Evolutionary conservation across 139 green algal species (phyloP), one percentile per base, ranked within the genome.

Genomic region (Micractinium conductrix): DNA sequence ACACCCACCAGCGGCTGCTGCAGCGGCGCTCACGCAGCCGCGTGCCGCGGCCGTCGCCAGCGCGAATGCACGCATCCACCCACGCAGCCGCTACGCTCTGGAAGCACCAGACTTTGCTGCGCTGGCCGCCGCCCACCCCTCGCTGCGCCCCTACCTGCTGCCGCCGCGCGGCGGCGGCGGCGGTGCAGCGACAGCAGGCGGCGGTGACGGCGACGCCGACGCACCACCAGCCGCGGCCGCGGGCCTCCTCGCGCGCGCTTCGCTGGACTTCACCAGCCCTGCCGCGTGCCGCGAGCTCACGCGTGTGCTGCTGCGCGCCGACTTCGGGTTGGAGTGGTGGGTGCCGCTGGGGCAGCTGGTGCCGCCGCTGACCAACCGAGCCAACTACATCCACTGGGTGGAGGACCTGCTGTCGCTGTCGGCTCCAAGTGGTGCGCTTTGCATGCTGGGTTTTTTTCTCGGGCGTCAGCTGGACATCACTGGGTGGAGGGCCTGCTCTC

Each of bases 351-450:
- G 95, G 1, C 91, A 97, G 62, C 91, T 99, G 43, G 92, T 98
- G 30, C 94, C 95, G 6, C 92, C 95, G 0, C 68, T 98, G 4
- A 91, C 97, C 65, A 97, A 97, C 84, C 84, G 97, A 3, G 85
- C 86, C 69, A 98, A 98, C 89, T 99, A 99, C 89, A 87, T 99
- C 9, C 91, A 95, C 85, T 99, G 96, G 96, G 37, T 99, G 21
- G n/a, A 95, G 5, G 93, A 98, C 81, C 87, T 99, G 88, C 87
- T 99, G 35, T 40, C 65, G 38, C 90, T 98, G 78, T 96, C 91
- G 3, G 62, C 78, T 9, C 91, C 92, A 35, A 44, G 68, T 60
- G 86, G 88, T 76, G 53, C 28, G 78, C 26, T 26, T 33, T 28
- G 58, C 58, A 30, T 65, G 58, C 58, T 65, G n/a, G n/a, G n/a